Evolutionary conservation across 2,329 filamentous ascomycete species (phyloP).

Genomic region (Tolypocladium ovalisporum): DNA sequence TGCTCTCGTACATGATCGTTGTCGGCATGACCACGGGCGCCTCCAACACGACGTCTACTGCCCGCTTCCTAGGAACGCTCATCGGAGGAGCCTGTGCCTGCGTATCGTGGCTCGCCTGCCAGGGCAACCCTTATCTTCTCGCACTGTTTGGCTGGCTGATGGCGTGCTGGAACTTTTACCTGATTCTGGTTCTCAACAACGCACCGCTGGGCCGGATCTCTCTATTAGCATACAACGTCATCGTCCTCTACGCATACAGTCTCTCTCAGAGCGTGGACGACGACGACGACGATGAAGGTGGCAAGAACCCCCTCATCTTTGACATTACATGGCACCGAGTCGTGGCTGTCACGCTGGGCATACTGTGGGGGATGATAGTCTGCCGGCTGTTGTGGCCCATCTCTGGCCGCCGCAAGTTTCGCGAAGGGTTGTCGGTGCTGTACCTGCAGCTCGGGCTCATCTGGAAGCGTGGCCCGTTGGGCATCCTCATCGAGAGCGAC

Average conservation of each 20-base stretch:
- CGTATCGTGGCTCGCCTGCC: slow-evolving; percentile 64
- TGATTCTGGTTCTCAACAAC: slow-evolving; percentile 75
- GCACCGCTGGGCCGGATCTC: slow-evolving; percentile 90
- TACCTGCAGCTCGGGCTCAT: slow-evolving; percentile 93
- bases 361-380: slow-evolving; percentile 84
- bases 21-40: slow-evolving; percentile 96
- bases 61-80: slow-evolving; percentile 78
- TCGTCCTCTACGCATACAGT: slow-evolving; percentile 87
- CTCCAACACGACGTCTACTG: slow-evolving; percentile 82
- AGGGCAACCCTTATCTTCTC: slow-evolving; percentile 65
- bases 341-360: slow-evolving; percentile 74
- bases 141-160: slow-evolving; percentile 73
- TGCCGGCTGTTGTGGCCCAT: slow-evolving; percentile 91
- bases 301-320: slow-evolving; percentile 69
- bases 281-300: slow-evolving; percentile 81
- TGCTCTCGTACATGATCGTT: slow-evolving; percentile 95
- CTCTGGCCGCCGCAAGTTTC: slow-evolving; percentile 76
- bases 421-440: slow-evolving; percentile 78
- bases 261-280: slow-evolving; percentile 70
- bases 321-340: slow-evolving; percentile 85
- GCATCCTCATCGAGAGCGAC: slow-evolving; percentile 54
- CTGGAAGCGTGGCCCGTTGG: slow-evolving; percentile 87
- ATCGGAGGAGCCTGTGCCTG: slow-evolving; percentile 69
- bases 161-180: slow-evolving; percentile 75
- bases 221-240: slow-evolving; percentile 91